Evolutionary conservation across 345 rosid genomes (phyloP).

Genomic region (Melastoma malabathricum): DNA sequence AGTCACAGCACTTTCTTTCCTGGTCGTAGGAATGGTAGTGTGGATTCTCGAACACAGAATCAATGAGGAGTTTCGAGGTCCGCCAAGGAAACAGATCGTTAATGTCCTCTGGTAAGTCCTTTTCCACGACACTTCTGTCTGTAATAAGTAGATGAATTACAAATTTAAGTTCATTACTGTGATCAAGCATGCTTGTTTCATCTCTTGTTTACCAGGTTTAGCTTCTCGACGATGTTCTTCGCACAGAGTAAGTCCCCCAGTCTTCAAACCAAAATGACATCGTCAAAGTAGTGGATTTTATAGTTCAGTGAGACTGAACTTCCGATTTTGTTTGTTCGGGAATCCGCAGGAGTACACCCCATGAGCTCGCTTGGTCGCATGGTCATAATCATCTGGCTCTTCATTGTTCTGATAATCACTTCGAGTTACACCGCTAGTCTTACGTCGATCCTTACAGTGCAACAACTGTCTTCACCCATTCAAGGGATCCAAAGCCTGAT

Average conservation of each 20-base stretch:
- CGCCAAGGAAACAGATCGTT: constrained; percentile 57
- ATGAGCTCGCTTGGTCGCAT: constrained; percentile 72
- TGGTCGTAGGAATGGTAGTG: constrained; percentile 61
- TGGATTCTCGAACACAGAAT: constrained; percentile 90
- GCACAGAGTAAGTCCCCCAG: constrained; percentile 58
- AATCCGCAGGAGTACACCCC: constrained; percentile 71
- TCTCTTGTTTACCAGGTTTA: constrained; percentile 40
- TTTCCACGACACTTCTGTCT: no score
- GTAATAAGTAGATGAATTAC: no score
- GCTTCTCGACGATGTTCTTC: constrained; percentile 84
- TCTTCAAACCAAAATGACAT: constrained; percentile 1
- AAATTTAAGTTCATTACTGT: neutral
- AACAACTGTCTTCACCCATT: constrained; percentile 82
- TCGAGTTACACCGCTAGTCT: constrained; percentile 98
- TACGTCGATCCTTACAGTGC: constrained; percentile 82
- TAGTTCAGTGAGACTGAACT: neutral
- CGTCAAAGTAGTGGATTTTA: no score
- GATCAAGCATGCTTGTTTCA: neutral
- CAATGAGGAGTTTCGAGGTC: constrained; percentile 80
- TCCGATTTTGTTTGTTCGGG: constrained; percentile 1
- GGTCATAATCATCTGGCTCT: constrained; percentile 79
- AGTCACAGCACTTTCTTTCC: constrained; percentile 57
- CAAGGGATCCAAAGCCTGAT: constrained; percentile 68
- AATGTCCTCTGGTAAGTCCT: constrained; percentile 58
- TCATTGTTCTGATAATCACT: constrained; percentile 66